Base-by-base conservation (phyloP, 768 basidiomycete genomes). In the Lactarius trivialis region DNA sequence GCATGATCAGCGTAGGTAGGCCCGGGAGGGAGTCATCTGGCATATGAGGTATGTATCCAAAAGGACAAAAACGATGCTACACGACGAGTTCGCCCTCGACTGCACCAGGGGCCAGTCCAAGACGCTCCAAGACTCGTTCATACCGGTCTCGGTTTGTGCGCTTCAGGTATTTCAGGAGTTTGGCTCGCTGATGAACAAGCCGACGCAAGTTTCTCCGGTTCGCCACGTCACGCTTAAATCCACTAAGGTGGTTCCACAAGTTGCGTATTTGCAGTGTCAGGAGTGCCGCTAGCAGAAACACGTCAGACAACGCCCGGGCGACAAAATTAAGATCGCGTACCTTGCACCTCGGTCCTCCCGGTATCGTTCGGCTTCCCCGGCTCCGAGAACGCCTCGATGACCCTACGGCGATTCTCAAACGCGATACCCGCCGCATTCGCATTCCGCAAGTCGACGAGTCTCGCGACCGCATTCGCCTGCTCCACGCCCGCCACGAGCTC, bases 71-170 rank as follows among this genome's bases (percentile, higher is more conserved):
- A 39, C 54, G 37, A 24, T 24, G n/a, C 83, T 85, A 89, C 56
- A 95, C 81, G 58, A 91, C 80, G 39, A 98, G 76, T 72, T 98
- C 94, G 45, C 94, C 95, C 73, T 97, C 93, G 1, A 98, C 91
- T 39, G 87, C 85, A 64, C 79, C 79, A 34, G 82, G 79, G 66
- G 94, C 89, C 24, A 98, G 72, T 3, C 88, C 95, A 28, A 97
- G 76, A 62, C 85, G 82, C 51, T 80, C 77, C 55, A 98, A 79
- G 28, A 90, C 69, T 17, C 74, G 75, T 61, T 92, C 88, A 69
- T 95, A 97, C 54, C 92, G 85, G 62, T 79, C 79, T 48, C 82
- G 78, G 66, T 88, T 79, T 37, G 76, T 72, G 36, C 78, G 72
- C 71, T 85, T 87, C 60, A 96, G 76, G 74, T 98, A 97, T 66